Evolutionary conservation across 306 rosid genomes (phyloP), one percentile per base, ranked within the genome.

Genomic region (Cucurbita pepo): DNA sequence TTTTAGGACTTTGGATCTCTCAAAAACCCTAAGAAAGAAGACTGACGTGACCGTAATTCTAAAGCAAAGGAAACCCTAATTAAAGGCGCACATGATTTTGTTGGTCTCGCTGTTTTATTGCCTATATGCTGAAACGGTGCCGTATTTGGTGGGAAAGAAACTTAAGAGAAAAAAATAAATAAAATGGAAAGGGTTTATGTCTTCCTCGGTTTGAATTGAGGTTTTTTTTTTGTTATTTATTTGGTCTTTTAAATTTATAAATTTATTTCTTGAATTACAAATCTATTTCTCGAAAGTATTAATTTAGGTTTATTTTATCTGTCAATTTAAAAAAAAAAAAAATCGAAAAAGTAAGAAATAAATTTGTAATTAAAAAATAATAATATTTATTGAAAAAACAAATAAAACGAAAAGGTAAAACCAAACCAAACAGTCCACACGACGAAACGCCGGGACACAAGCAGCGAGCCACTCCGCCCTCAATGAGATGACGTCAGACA

Each of bases 371-470:
- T 30, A 2, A 30, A 25, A 30, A 30, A 30, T 30, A 30, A 30
- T 30, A 2, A 3, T 30, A 30, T 30, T 30, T 30, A 30, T 30
- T 30, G 34, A 3, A 48, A 48, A 59, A 25, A 47, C 10, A 61
- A 40, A 1, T 0, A 7, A 14, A 41, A 21, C 3, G 19, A 11
- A 25, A 25, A 52, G n/a, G 67, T 41, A 78, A 70, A 44, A 40
- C 22, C 66, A 19, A 71, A 59, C 48, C 56, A 75, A 87, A 78
- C 86, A 87, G 84, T 64, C 74, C 87, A 48, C 67, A 79, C 84
- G 64, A 60, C 88, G 84, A 85, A 87, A 82, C 88, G 90, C 84
- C 90, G 91, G 81, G 78, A 85, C 86, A 75, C 80, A 65, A 63
- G 89, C 87, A 71, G 85, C 55, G 75, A 86, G 63, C 70, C 65